phyloP scores from a whole-genome alignment of 176 grass and related monocot genomes.

The Pontederia crassipes region DNA sequence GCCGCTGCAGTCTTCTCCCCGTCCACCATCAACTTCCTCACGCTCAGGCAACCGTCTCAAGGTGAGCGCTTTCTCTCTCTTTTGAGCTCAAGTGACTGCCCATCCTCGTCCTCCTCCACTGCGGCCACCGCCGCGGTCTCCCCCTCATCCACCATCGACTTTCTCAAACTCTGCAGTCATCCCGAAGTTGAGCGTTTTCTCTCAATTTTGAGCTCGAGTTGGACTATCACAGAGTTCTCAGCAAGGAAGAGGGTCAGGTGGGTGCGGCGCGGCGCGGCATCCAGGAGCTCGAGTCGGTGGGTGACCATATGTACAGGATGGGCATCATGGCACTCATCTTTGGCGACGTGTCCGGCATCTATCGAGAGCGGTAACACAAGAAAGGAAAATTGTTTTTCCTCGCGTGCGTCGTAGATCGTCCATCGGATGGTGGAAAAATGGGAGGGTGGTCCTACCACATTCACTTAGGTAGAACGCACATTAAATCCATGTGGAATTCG shows the following conservation, averaged over 20 bases:
- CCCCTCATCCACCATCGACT: slow-evolving; percentile 69
- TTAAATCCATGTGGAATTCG: too few relatives aligned
- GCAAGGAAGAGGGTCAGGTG: slow-evolving; percentile 91
- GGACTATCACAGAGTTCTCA: background rate
- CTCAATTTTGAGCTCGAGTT: background rate
- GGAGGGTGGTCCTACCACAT: too few relatives aligned
- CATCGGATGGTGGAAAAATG: too few relatives aligned
- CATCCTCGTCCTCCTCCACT: slow-evolving; percentile 6
- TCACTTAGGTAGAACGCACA: too few relatives aligned
- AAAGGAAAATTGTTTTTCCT: background rate
- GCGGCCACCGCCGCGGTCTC: slow-evolving; percentile 10
- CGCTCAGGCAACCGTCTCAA: too few relatives aligned
- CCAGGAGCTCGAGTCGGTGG: slow-evolving; percentile 82
- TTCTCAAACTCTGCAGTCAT: slow-evolving; percentile 73
- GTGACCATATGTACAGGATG: slow-evolving; percentile 97
- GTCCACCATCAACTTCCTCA: too few relatives aligned
- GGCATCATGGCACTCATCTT: slow-evolving; percentile 80
- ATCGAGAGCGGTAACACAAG: slow-evolving; percentile 61
- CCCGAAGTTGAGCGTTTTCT: slow-evolving; percentile 52
- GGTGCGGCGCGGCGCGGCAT: slow-evolving; percentile 86
- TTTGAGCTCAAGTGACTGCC: slow-evolving; percentile 1
- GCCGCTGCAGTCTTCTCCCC: too few relatives aligned
- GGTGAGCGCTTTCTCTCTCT: too few relatives aligned
- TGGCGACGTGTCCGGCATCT: slow-evolving; percentile 41
- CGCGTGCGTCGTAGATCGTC: too few relatives aligned